A percentile compares a stretch with the other conserved stretches of the same genome.
Conservation (phyloP, 768 basidiomycete genomes). For the Suillus luteus region DNA sequence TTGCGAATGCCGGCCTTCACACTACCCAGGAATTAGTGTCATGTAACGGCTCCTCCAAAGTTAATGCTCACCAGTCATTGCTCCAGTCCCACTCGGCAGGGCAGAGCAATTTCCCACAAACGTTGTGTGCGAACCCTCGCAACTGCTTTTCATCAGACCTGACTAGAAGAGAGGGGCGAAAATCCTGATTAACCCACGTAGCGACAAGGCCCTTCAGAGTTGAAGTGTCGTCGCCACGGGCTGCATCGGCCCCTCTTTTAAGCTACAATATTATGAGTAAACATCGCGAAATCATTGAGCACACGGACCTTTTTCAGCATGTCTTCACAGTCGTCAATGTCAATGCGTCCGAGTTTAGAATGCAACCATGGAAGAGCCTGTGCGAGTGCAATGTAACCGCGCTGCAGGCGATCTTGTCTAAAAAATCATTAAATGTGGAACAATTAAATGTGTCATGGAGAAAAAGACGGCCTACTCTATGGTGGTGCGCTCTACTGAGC, state of each 20-base stretch:
- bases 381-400: neutral
- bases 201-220: neutral
- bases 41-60: neutral
- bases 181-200: neutral
- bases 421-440: neutral
- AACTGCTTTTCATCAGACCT: neutral
- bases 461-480: neutral
- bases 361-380: neutral
- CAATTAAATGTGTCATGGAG: too few relatives aligned
- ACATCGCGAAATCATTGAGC: neutral
- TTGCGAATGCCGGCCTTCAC: conserved; percentile 11
- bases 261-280: neutral
- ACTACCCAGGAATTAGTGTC: neutral
- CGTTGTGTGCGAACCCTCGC: neutral
- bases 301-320: neutral
- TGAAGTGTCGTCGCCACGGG: neutral
- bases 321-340: neutral
- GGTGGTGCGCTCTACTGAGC: neutral
- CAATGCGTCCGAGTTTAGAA: neutral
- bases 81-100: neutral
- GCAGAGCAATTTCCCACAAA: conserved; percentile 4
- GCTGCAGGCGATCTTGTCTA: neutral
- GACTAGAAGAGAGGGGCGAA: neutral
- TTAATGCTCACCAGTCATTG: neutral
- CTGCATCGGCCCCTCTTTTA: neutral